Evolutionary conservation across 1,284 basidiomycete species (phyloP), one percentile per base, ranked within the genome.

Genomic region (Leccinum fallax): DNA sequence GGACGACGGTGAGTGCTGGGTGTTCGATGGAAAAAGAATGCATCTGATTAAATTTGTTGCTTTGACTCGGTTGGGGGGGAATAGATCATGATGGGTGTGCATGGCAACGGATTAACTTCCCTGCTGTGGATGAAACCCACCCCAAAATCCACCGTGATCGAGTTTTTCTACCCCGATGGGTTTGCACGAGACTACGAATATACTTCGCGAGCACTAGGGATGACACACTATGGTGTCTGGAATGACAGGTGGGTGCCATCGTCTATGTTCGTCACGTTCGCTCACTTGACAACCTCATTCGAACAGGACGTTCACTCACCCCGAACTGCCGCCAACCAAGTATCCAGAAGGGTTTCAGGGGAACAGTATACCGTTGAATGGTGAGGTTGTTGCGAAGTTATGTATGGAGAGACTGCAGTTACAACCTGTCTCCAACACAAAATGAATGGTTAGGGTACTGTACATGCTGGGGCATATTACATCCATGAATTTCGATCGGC

Each of bases 171-270:
- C 74, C 92, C 93, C 3, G 82, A 83, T 30, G 93, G 94, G 3
- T 95, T 94, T 73, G 91, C 93, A 9, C 85, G 86, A 67, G 94
- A 95, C 74, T 96, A 95, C 68, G 90, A 94, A 73, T 92, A 85
- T 64, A 92, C 90, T 1, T 82, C 93, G 0, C 84, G 89, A 24
- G 88, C 91, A 0, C 78, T 96, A 3, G 92, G 92, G 8, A 93
- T 95, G 83, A 82, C 80, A 0, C 91, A 96, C 74, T 95, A 89
- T 68, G 94, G 92, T 4, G 90, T 95, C 75, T 95, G 94, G 94
- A 81, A 81, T 13, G 75, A 84, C 67, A 73, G 76, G 81, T 84
- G 61, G 59, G 79, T 74, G 38, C 36, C n/a, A 15, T 7, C 19
- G 13, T 46, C 26, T 59, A 21, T n/a, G 15, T 51, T 40, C 11